Conservation (phyloP, 23 red algal species). For the Cyanidioschyzon merolae region DNA sequence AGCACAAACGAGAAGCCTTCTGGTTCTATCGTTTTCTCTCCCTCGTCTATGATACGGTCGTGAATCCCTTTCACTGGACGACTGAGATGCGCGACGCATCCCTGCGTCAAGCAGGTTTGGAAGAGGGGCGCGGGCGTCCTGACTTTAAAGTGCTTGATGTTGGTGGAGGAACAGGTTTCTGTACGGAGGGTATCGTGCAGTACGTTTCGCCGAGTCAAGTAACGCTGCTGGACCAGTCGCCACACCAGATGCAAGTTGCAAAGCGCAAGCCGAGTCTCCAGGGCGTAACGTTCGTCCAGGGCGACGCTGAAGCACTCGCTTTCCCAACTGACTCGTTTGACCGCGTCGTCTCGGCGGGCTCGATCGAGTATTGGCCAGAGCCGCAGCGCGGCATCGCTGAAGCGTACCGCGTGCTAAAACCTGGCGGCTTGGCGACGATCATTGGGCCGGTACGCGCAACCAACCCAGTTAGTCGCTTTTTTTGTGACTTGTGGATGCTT, state of each 20-base stretch:
- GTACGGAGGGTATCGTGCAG: constrained; percentile 68
- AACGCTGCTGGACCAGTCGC: constrained; percentile 74
- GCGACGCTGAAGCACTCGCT: constrained; percentile 82
- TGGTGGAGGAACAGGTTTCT: constrained; percentile 90
- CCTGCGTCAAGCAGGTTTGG: constrained; percentile 55
- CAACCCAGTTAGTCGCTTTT: constrained; percentile 83
- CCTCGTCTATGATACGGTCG: constrained; percentile 87
- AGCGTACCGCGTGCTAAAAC: constrained; percentile 86
- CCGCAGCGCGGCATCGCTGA: constrained; percentile 85
- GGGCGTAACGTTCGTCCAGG: constrained; percentile 74
- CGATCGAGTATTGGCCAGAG: constrained; percentile 98
- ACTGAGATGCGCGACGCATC: constrained; percentile 77
- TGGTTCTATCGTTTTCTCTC: constrained; percentile 99
- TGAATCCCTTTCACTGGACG: constrained; percentile 99
- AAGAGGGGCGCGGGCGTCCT: neutral
- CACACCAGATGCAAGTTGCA: constrained; percentile 86
- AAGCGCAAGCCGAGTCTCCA: constrained; percentile 46
- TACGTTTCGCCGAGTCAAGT: constrained; percentile 66
- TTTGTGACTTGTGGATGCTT: constrained; percentile 94
- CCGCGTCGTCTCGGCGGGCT: constrained; percentile 71
- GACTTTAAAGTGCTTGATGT: constrained; percentile 56
- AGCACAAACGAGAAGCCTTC: constrained; percentile 95
- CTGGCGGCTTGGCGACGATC: constrained; percentile 66
- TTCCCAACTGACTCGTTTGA: constrained; percentile 55
- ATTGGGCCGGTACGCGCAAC: constrained; percentile 91